Evolutionary conservation across 352 stramenopile species (phyloP), one percentile per base, ranked within the genome.

Genomic region (Peronosclerospora sorghi): DNA sequence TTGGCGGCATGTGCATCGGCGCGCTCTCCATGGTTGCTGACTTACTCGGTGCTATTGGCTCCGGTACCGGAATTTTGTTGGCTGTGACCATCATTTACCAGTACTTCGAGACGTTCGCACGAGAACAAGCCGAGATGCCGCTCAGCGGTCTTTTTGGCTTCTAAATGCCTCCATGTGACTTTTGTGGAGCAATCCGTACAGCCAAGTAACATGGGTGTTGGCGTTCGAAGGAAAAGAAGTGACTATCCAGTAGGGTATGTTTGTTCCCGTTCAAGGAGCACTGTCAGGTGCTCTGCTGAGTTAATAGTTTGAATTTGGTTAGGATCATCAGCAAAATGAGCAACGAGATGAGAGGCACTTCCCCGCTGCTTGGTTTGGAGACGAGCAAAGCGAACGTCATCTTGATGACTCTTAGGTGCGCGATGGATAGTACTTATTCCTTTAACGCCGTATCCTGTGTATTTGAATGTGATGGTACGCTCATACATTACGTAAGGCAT

Each of bases 61-160:
- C 94, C 35, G 96, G 96, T 62, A 99, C 96, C 7, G 96, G 96
- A 74, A 98, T 99, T 65, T 68, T 99, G 53, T 69, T 99, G 47
- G 91, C 90, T 40, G 96, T 99, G 41, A 99, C 96, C 19, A 99
- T 99, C 77, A 99, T 99, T 70, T 98, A 98, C 81, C 87, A 97
- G 69, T 98, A 98, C 73, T 98, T 97, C 59, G 95, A 99, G 81
- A 96, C 91, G 32, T 98, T 98, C 44, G 81, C 91, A 41, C 96
- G 96, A 60, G 93, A 98, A 64, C 75, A 92, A 50, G 73, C 79
- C 6, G 79, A 92, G 50, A 71, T 92, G 43, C 78, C 78, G 39
- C 54, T 91, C 32, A 73, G 70, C 41, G 69, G 72, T 32, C 58
- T 92, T 36, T 92, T 92, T 50, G 79, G 79, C 55, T 88, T 92